Evolutionary conservation across 225 moss, liverwort and hornwort genomes (phyloP), one percentile per base, ranked within the genome.

Genomic region (Climacium dendroides): DNA sequence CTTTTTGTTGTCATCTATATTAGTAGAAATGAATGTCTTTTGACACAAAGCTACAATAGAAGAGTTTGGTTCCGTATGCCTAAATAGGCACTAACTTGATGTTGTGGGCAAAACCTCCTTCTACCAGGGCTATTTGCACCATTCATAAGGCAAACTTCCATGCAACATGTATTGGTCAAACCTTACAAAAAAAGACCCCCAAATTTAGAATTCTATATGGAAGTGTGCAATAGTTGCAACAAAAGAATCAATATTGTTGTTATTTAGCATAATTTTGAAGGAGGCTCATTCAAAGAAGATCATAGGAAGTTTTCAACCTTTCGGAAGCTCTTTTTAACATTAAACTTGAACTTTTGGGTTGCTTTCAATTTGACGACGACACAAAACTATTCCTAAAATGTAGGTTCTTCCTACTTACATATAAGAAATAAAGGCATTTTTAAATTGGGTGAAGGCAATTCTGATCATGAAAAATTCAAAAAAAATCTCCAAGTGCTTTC

Each of bases 181-280:
- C 45, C 52, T 74, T 20, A 0, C 7, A 30, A 20, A 7, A 50
- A 50, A 32, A 19, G 4, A 32, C 19, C n/a, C n/a, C n/a, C n/a
- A 30, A 19, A 11, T 11, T 32, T 32, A 6, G 3, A 32, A 7
- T 48, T 30, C 10, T 29, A 74, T 2, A 1, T 30, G 4, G 1
- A 32, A 50, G 20, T 50, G 1, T 50, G 19, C 7, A 12, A 48
- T 74, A 32, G 20, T 50, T 34, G 50, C 22, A 32, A 50, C 0
- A 8, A 74, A 3, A 52, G 0, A 74, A 52, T 34, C 20, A 20
- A 74, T 12, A 47, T 29, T 6, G 3, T 30, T 47, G 1, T 19
- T 45, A 0, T 47, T 4, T 1, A 0, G 0, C 2, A 45, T 16
- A 72, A 10, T 10, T 43, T 14, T 43, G 1, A 0, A 1, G 0